Base-by-base conservation (phyloP, 805 yeast species). In the Nakazawaea anatomiae region DNA sequence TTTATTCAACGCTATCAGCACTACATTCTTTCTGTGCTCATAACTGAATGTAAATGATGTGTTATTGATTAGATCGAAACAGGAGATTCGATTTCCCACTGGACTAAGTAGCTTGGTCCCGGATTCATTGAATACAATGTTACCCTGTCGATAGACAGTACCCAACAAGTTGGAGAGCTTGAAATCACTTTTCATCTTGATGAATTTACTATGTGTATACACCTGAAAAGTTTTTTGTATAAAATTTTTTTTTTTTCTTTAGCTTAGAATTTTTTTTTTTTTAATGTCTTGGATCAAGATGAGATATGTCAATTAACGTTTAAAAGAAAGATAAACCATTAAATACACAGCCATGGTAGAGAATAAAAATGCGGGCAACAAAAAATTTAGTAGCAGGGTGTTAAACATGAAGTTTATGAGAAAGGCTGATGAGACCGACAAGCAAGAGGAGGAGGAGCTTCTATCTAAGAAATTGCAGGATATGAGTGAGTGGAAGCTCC, bases 121-220 rank as follows among this genome's bases (percentile, higher is more conserved):
- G 63, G 91, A 97, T 1, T 84, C 80, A 1, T 96, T 84, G 70
- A 85, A 94, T 5, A 85, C 74, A 30, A 94, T 70, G 65, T 92
- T 90, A n/a, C 98, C 99, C 63, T 86, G 88, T 46, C 95, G 75
- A 64, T 94, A 94, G 3, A 94, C 98, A 0, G 98, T 91, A 31
- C 99, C 99, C 59, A 94, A 72, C 34, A 94, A 74, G 69, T 92
- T 94, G 35, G 95, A 83, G 60, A 94, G 86, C 76, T 85, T 72
- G 65, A 85, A 89, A 70, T 89, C 95, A n/a, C 96, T 83, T 71
- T 83, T 88, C 96, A 89, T 89, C 47, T 45, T 43, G 44, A 8
- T 42, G 3, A 11, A 25, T 32, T 42, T 6, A 42, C 34, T 30
- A 35, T 10, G 25, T n/a, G 9, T n/a, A 27, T 45, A 11, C 29